Conservation (phyloP, 139 green algal genomes). For the Astrephomene gubernaculifera region DNA sequence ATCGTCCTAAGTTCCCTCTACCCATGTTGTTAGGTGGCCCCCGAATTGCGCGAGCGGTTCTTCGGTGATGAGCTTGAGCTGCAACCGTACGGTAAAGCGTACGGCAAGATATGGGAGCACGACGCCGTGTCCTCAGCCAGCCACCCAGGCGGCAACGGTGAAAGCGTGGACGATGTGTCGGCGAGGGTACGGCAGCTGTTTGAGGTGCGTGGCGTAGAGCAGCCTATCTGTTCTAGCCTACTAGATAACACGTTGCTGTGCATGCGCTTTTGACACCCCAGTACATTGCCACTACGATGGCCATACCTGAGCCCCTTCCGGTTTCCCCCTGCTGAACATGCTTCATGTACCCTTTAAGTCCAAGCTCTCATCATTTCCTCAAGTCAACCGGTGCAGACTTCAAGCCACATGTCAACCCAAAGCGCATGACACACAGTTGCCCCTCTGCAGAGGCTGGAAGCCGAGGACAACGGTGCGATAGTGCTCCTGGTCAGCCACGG, state of each 20-base stretch:
- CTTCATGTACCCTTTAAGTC: too few relatives aligned
- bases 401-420: too few relatives aligned
- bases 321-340: too few relatives aligned
- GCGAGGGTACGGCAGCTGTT: slow-evolving; percentile 51
- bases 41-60: slow-evolving; percentile 62
- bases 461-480: slow-evolving; percentile 2
- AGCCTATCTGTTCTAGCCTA: too few relatives aligned
- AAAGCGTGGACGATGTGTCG: slow-evolving; percentile 70
- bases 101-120: slow-evolving; percentile 63
- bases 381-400: too few relatives aligned
- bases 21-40: slow-evolving; percentile 50
- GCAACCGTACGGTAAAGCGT: slow-evolving; percentile 48
- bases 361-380: too few relatives aligned
- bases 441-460: slow-evolving; percentile 27
- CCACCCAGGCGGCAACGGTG: slow-evolving; percentile 51
- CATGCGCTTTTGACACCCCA: too few relatives aligned
- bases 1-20: too few relatives aligned
- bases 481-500: slow-evolving; percentile 74
- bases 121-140: slow-evolving; percentile 47
- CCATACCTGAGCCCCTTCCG: too few relatives aligned
- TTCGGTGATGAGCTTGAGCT: slow-evolving; percentile 66
- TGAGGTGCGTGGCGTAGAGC: slow-evolving; percentile 33
- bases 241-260: too few relatives aligned
- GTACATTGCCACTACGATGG: too few relatives aligned
- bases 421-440: too few relatives aligned